These are phyloP conservation scores for Claviceps arundinis DNA, from an alignment of 2,329 filamentous ascomycete genomes.

Conservation along the genomic window DNA sequence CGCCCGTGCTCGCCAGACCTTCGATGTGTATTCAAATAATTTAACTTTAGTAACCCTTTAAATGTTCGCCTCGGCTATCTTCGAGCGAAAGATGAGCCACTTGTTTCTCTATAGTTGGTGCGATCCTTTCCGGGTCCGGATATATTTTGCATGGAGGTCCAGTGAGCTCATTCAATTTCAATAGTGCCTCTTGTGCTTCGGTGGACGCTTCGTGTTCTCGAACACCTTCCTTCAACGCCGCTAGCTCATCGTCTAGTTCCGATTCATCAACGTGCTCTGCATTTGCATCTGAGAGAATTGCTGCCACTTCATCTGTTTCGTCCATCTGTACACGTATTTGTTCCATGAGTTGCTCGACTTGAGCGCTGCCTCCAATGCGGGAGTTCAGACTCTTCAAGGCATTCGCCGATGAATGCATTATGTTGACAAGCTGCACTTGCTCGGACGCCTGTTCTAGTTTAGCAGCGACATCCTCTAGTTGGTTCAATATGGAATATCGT, in stretches of 20 bases:
- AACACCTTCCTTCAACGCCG: conserved; percentile 54
- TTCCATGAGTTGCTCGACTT: conserved; percentile 64
- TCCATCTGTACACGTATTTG: conserved; percentile 66
- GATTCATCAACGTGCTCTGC: conserved; percentile 53
- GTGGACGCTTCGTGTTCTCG: conserved; percentile 33
- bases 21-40: not conserved
- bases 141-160: conserved; percentile 23
- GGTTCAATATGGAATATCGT: conserved; percentile 58
- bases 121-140: conserved; percentile 17
- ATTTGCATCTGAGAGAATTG: conserved; percentile 54
- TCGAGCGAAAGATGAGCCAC: conserved; percentile 18
- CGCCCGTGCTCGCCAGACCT: not conserved
- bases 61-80: not conserved
- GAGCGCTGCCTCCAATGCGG: conserved; percentile 62
- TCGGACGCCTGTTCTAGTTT: conserved; percentile 77
- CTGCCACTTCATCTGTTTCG: conserved; percentile 69
- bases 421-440: conserved; percentile 68
- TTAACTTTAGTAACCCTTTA: not conserved
- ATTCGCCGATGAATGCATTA: conserved; percentile 66
- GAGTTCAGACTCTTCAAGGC: conserved; percentile 63
- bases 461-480: conserved; percentile 72
- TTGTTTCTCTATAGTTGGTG: conserved; percentile 25
- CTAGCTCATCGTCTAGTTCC: conserved; percentile 81
- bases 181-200: conserved; percentile 37
- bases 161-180: conserved; percentile 39